Conservation (phyloP, 176 grass and related monocot genomes). For the Poa pratensis region DNA sequence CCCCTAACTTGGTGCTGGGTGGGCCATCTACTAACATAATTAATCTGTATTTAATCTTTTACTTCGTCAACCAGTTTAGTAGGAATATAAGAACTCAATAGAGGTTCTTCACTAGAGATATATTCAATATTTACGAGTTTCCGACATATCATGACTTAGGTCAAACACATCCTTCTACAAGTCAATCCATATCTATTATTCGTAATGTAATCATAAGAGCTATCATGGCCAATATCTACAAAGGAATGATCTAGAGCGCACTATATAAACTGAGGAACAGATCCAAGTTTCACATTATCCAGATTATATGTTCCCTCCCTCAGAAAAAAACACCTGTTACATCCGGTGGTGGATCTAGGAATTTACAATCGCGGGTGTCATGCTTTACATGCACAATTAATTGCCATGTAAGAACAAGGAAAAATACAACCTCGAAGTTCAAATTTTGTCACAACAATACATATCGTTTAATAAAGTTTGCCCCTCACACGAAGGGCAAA, state of each 20-base stretch:
- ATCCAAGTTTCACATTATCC: constrained; percentile 19
- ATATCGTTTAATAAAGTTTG: neutral
- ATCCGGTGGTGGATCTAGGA: neutral
- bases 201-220: constrained; percentile 1
- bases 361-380: neutral
- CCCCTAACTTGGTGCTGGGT: neutral
- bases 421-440: neutral
- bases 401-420: neutral
- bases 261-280: neutral
- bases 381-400: neutral
- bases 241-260: neutral
- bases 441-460: neutral
- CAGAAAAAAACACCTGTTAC: neutral
- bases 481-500: neutral
- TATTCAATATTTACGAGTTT: neutral
- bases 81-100: constrained; percentile 12
- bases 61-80: neutral
- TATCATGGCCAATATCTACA: neutral
- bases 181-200: neutral
- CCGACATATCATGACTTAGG: neutral
- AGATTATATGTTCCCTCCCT: neutral
- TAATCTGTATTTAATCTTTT: neutral
- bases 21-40: neutral
- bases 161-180: neutral
- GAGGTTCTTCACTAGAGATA: constrained; percentile 9